Conservation (phyloP, 768 basidiomycete genomes). For the Austroboletus eburneus region DNA sequence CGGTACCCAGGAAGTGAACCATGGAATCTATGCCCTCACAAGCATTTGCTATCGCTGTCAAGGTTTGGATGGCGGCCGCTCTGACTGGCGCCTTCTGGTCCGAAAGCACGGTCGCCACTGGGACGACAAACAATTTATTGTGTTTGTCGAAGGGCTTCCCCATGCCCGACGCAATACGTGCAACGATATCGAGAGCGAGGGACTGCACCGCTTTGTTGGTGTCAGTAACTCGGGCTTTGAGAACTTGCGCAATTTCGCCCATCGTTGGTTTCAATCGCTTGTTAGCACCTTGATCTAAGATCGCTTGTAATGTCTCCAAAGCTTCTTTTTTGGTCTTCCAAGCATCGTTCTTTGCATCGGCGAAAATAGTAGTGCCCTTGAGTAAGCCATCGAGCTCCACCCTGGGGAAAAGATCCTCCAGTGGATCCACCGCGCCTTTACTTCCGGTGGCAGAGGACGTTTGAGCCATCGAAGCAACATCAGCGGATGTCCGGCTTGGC, state of each 20-base stretch:
- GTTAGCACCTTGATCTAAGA: conserved; percentile 87
- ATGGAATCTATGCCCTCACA: conserved; percentile 83
- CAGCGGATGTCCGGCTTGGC: conserved; percentile 72
- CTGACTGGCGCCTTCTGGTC: conserved; percentile 92
- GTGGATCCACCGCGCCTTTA: conserved; percentile 52
- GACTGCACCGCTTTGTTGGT: conserved; percentile 93
- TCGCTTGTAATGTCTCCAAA: conserved; percentile 74
- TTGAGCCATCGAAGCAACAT: conserved; percentile 53
- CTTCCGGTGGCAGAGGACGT: conserved; percentile 39
- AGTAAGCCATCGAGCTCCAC: conserved; percentile 88
- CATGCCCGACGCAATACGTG: conserved; percentile 90
- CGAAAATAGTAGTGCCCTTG: conserved; percentile 75
- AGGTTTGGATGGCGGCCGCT: conserved; percentile 66
- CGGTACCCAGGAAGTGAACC: conserved; percentile 71
- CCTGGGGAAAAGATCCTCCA: conserved; percentile 94
- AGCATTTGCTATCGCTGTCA: conserved; percentile 79
- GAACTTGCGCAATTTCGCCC: conserved; percentile 86
- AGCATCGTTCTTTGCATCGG: conserved; percentile 85
- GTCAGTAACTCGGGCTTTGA: conserved; percentile 87
- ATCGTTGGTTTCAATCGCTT: conserved; percentile 88
- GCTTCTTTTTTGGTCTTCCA: conserved; percentile 99
- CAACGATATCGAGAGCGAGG: conserved; percentile 85
- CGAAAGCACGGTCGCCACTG: conserved; percentile 79
- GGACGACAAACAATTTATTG: conserved; percentile 65
- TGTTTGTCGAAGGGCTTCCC: conserved; percentile 94